Evolutionary conservation across 306 rosid genomes (phyloP), one percentile per base, ranked within the genome.

Genomic region (Cicer chorassanicum): DNA sequence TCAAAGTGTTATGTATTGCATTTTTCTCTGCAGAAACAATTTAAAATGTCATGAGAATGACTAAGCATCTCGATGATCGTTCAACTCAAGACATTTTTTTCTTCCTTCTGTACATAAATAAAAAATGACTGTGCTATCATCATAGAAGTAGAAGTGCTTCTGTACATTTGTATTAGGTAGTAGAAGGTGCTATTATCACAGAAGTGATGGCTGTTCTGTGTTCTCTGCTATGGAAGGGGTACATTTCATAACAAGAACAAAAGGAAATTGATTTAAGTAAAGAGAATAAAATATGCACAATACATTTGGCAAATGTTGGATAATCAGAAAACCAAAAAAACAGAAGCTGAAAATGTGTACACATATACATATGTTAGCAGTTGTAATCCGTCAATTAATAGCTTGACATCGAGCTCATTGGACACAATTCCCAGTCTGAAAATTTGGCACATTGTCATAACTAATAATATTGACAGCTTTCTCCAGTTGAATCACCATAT

Each of bases 401-500:
- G 67, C 12, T 48, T 40, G 77, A 49, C 56, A 55, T 49, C 64
- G 56, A 40, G 44, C 76, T 24, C 57, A 45, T 59, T 10, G 45
- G 45, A 13, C 78, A 75, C 16, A 19, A 50, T 8, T 61, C 70
- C 53, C 38, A 59, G 8, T 65, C 39, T 18, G 24, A 55, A 42
- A 71, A 24, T 59, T 59, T 65, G 67, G 62, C 43, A 70, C 57
- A 21, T 66, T 38, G 56, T 18, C 74, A 42, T 34, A 44, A 70
- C 16, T 57, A 14, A 15, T 55, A 34, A 59, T 14, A 48, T 19
- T 43, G 38, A 70, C 48, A 71, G 56, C 56, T 75, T 65, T 70
- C 79, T 71, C 53, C 40, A 60, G 51, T 75, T 74, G 68, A 79
- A 66, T 15, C 53, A 73, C 50, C 70, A 68, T 68, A 40, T 46